Evolutionary conservation across 2,329 filamentous ascomycete species (phyloP).

Genomic region (Byssochlamys sp.): DNA sequence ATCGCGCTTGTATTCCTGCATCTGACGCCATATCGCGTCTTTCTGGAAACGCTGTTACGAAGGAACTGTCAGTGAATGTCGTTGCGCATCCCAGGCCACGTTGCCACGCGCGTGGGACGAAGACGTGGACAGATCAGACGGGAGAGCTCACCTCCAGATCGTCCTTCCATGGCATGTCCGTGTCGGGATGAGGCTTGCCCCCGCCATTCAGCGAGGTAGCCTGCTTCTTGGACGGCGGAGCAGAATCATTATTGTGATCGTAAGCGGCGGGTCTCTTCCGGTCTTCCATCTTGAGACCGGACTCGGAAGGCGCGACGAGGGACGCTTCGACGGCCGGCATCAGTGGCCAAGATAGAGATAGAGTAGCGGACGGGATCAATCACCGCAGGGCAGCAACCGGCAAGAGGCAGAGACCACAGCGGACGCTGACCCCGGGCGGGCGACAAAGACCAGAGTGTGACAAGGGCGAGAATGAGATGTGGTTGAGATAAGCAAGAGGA

Average conservation of each 20-base stretch:
- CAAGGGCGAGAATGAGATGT: constrained; percentile 13
- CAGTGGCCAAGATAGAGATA: constrained; percentile 51
- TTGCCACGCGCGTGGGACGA: neutral
- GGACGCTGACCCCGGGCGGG: constrained; percentile 3
- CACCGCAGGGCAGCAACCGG: constrained; percentile 26
- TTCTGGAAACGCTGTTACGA: constrained; percentile 70
- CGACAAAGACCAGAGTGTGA: constrained; percentile 4
- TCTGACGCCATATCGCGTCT: constrained; percentile 91
- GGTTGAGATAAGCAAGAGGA: constrained; percentile 19
- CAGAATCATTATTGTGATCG: constrained; percentile 72
- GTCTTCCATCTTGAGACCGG: constrained; percentile 94
- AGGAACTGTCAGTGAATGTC: constrained; percentile 23
- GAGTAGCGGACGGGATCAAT: constrained; percentile 9
- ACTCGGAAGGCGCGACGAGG: constrained; percentile 65
- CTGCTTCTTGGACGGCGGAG: constrained; percentile 84
- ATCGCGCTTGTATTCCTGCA: constrained; percentile 95
- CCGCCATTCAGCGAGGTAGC: constrained; percentile 66
- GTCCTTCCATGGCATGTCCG: constrained; percentile 61
- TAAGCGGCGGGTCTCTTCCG: constrained; percentile 86
- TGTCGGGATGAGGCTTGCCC: constrained; percentile 53
- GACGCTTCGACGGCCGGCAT: constrained; percentile 76
- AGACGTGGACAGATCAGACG: constrained; percentile 3
- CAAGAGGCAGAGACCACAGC: constrained; percentile 6
- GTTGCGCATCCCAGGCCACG: neutral
- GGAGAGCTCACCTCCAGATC: constrained; percentile 60